Base-by-base conservation (phyloP, 148 eudicot species). In the Rhododendron simsii region DNA sequence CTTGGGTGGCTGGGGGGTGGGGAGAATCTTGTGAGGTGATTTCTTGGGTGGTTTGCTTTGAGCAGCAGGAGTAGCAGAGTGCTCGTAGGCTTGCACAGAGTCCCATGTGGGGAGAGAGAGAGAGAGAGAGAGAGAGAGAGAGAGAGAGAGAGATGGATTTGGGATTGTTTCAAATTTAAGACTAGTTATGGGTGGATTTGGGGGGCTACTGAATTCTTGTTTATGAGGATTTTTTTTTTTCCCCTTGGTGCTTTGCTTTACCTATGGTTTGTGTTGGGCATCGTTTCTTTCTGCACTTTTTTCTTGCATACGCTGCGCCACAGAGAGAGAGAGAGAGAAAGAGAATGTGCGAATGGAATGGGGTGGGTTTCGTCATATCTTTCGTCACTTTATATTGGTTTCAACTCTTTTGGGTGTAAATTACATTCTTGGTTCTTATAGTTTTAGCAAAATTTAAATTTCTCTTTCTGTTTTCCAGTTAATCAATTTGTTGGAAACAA, bases 1-100 rank as follows among this genome's bases (percentile, higher is more conserved):
- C 84, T 50, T 80, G 63, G 28, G 44, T n/a, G 18, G 45, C 61
- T 12, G 16, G 89, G 2, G 75, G 2, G 30, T 30, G 81, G 30
- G 35, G 1, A 33, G 88, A 73, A 82, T 83, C 87, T 21, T 89
- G 74, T 9, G 91, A 83, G 28, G 89, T 86, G 75, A 94, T 91
- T 10, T 94, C 91, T 53, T 84, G 85, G 14, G 85, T 33, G 16
- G 39, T 35, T 5, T 5, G 12, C 47, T 37, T 71, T 37, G 81
- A 1, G 50, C 87, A 44, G 16, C 67, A 57, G 69, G 11, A 30
- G 30, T 30, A 30, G 30, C 30, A 63, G 69, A 2, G n/a, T 63
- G 28, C 26, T 57, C 47, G 28, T 44, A 81, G 9, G 7, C 80
- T 6, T 16, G 80, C 48, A 30, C 74, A 86, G 11, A 81, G 55